phyloP scores from a whole-genome alignment of 2,329 filamentous ascomycete genomes.

The Ceratocystis papillata region DNA sequence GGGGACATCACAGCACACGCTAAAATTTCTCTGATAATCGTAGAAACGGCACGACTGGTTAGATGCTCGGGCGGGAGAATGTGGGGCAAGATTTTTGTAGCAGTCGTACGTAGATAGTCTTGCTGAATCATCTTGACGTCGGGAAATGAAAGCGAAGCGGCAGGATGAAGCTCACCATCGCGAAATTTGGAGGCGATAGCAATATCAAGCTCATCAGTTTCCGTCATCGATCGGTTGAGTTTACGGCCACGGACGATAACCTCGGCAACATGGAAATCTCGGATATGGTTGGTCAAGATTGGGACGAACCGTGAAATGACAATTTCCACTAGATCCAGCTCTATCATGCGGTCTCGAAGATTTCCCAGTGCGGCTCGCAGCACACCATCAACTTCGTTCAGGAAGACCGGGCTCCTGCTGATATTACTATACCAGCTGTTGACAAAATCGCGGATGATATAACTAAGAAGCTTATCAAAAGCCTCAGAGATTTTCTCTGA shows the following conservation, averaged over 20 bases:
- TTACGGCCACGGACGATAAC: constrained; percentile 75
- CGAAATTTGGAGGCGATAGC: constrained; percentile 92
- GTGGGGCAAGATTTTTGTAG: constrained; percentile 59
- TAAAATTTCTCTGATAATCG: constrained; percentile 80
- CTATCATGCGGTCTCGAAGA: constrained; percentile 59
- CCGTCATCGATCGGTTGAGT: constrained; percentile 79
- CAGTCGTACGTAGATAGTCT: constrained; percentile 70
- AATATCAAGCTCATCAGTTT: constrained; percentile 89
- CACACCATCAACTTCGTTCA: constrained; percentile 73
- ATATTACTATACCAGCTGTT: constrained; percentile 81
- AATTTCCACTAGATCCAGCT: constrained; percentile 73
- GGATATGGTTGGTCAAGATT: constrained; percentile 77
- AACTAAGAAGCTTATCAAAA: constrained; percentile 65
- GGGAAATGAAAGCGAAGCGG: constrained; percentile 69
- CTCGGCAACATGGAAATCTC: constrained; percentile 85
- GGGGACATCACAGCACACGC: constrained; percentile 82
- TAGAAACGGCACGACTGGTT: constrained; percentile 68
- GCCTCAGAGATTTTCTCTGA: constrained; percentile 69
- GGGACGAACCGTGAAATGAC: constrained; percentile 75
- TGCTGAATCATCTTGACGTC: constrained; percentile 80
- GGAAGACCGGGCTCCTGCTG: constrained; percentile 66
- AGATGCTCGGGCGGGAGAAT: constrained; percentile 64
- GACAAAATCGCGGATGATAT: constrained; percentile 75
- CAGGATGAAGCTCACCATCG: constrained; percentile 77
- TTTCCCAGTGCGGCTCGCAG: constrained; percentile 62